These are phyloP conservation scores for Penicillium salamii DNA, from an alignment of 495 filamentous ascomycete genomes.

Conservation along the genomic window DNA sequence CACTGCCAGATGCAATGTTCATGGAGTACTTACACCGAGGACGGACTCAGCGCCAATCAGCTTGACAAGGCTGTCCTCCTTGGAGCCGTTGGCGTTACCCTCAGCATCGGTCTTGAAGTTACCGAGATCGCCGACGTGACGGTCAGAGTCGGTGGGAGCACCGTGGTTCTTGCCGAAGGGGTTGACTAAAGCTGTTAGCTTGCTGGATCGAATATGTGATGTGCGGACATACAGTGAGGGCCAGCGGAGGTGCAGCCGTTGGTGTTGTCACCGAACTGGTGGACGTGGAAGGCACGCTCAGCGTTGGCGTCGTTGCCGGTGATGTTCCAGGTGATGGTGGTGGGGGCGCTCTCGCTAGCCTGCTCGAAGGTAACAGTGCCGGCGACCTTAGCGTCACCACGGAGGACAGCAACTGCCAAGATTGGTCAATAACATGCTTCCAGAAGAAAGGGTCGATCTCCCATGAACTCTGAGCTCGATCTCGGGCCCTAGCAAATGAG, in stretches of 20 bases:
- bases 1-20: neutral
- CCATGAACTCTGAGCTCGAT: neutral
- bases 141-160: conserved; percentile 72
- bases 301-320: conserved; percentile 90
- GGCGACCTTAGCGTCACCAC: conserved; percentile 90
- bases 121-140: conserved; percentile 95
- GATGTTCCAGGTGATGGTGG: conserved; percentile 90
- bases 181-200: conserved; percentile 66
- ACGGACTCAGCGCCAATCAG: conserved; percentile 94
- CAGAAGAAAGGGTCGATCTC: conserved; percentile 6
- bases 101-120: conserved; percentile 93
- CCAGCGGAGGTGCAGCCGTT: conserved; percentile 98
- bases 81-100: conserved; percentile 77
- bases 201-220: neutral
- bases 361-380: conserved; percentile 97
- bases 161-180: conserved; percentile 89
- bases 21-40: conserved; percentile 70
- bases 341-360: conserved; percentile 70
- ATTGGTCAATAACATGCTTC: conserved; percentile 9
- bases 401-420: conserved; percentile 80
- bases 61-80: conserved; percentile 79
- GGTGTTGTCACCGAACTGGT: conserved; percentile 99
- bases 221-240: conserved; percentile 74
- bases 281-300: conserved; percentile 95
- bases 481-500: conserved; percentile 9